Percentiles rank a stretch among this genome's conserved stretches.
Evolutionary conservation across 2,329 filamentous ascomycete genomes (phyloP).

Genomic region (Fusarium palustre): DNA sequence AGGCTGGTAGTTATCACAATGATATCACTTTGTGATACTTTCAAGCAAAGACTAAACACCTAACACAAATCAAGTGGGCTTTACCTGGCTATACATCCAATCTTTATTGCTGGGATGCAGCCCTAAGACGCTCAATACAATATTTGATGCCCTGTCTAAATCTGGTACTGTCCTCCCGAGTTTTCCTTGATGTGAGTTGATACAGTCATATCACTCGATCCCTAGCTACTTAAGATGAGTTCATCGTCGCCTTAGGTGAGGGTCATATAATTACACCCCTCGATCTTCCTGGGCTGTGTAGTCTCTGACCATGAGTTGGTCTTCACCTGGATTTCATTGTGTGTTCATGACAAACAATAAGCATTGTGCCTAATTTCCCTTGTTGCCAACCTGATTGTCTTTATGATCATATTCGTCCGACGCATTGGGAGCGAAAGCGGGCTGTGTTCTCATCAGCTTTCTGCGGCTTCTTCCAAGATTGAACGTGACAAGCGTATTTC

Average conservation of each 20-base stretch:
- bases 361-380: neutral
- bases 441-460: neutral
- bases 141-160: neutral
- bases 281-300: neutral
- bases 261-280: too few relatives aligned
- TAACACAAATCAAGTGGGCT: neutral
- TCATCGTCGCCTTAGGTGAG: neutral
- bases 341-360: neutral
- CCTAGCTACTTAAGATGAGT: neutral
- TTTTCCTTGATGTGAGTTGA: too few relatives aligned
- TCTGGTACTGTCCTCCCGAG: neutral
- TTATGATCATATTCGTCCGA: neutral
- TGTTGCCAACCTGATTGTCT: neutral
- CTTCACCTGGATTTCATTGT: neutral
- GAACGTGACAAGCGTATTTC: neutral
- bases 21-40: neutral
- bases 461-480: neutral
- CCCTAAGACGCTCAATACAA: neutral
- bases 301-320: neutral
- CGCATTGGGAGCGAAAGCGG: too few relatives aligned
- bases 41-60: neutral
- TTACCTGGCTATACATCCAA: neutral
- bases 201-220: neutral
- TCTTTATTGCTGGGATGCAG: too few relatives aligned
- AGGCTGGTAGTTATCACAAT: neutral